phyloP scores from a whole-genome alignment of 495 filamentous ascomycete species.

The Penicillium odoratum region DNA sequence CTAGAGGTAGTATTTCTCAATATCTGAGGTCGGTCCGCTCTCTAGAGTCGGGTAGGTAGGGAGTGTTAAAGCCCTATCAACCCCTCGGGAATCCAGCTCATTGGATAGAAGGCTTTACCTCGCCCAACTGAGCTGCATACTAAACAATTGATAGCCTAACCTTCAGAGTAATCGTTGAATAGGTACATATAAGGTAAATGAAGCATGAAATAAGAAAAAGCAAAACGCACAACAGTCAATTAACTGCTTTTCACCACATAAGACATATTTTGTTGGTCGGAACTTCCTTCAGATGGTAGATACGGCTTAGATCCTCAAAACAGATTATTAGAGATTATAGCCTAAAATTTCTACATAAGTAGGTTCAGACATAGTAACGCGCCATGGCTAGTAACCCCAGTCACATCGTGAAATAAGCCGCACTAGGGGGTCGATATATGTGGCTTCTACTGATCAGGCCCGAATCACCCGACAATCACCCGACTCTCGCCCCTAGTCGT shows the following conservation, averaged over 20 bases:
- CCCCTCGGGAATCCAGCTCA: background rate
- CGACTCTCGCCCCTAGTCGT: too few relatives aligned
- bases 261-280: background rate
- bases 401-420: too few relatives aligned
- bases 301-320: background rate
- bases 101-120: conserved; percentile 1
- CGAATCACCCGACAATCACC: too few relatives aligned
- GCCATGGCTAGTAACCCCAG: too few relatives aligned
- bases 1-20: background rate
- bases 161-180: background rate
- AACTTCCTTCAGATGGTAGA: too few relatives aligned
- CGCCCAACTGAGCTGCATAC: background rate
- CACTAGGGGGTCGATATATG: too few relatives aligned
- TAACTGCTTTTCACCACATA: background rate
- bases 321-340: background rate
- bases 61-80: background rate
- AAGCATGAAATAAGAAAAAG: background rate
- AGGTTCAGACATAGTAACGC: background rate
- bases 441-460: too few relatives aligned
- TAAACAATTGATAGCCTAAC: background rate
- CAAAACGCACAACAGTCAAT: background rate
- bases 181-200: background rate
- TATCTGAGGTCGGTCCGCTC: background rate
- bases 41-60: background rate
- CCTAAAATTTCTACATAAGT: background rate